phyloP scores from a whole-genome alignment of 805 yeast species.

The Sugiyamaella floridensis region DNA sequence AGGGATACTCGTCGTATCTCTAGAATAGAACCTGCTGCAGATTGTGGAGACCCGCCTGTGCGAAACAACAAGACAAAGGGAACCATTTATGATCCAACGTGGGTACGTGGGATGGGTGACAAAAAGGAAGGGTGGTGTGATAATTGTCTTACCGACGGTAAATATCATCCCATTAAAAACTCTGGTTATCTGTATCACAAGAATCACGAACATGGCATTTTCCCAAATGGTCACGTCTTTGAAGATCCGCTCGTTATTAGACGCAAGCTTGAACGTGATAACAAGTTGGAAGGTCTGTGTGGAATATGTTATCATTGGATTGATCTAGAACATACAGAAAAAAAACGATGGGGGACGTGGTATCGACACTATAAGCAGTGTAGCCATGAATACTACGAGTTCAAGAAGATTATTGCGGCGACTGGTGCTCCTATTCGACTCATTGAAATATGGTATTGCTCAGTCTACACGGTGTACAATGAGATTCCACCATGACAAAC shows the following conservation, averaged over 20 bases:
- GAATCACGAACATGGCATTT: constrained; percentile 24
- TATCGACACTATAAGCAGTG: constrained; percentile 23
- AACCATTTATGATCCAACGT: constrained; percentile 18
- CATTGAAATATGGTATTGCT: constrained; percentile 17
- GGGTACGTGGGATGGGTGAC: constrained; percentile 14
- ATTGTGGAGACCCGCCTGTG: constrained; percentile 1
- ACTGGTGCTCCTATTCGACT: constrained; percentile 21
- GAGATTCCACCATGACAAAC: not conserved
- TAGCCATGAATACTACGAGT: constrained; percentile 22
- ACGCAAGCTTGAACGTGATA: constrained; percentile 18
- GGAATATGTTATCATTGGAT: constrained; percentile 25
- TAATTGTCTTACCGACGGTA: constrained; percentile 17
- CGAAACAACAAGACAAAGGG: constrained; percentile 8
- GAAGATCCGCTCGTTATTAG: constrained; percentile 22
- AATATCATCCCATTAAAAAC: constrained; percentile 18
- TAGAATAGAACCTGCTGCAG: not conserved
- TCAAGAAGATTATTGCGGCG: constrained; percentile 16
- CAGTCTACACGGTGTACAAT: constrained; percentile 1
- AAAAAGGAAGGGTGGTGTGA: constrained; percentile 22
- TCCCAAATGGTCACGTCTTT: constrained; percentile 20
- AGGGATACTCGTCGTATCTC: constrained; percentile 9
- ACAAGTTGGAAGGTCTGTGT: constrained; percentile 23
- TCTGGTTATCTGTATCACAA: constrained; percentile 23
- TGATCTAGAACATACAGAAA: constrained; percentile 20
- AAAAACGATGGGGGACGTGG: constrained; percentile 24